Conservation (phyloP, 2,329 filamentous ascomycete genomes). For the Penicillium sp. region DNA sequence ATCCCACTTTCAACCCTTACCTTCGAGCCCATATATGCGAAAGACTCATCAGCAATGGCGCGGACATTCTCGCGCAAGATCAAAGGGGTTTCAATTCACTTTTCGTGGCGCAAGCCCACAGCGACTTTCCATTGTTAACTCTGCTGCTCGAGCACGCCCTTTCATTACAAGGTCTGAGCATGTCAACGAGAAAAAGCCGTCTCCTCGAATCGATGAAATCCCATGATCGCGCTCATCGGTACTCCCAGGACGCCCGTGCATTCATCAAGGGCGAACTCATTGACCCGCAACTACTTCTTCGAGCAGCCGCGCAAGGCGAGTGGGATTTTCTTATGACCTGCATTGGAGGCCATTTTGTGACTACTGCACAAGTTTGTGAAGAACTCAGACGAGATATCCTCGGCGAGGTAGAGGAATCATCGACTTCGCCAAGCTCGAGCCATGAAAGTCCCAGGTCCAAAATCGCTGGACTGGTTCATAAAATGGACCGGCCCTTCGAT, state of each 20-base stretch:
- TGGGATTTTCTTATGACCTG: conserved; percentile 11
- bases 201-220: conserved; percentile 2
- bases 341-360: conserved; percentile 5
- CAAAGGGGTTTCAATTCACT: background rate
- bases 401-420: no score
- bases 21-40: conserved; percentile 5
- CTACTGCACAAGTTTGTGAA: no score
- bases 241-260: conserved; percentile 1
- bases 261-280: conserved; percentile 4
- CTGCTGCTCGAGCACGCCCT: conserved; percentile 6
- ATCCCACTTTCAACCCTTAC: background rate
- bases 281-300: background rate
- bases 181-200: background rate
- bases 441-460: no score
- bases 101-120: conserved; percentile 1
- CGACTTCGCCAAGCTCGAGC: no score
- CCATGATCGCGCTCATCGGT: background rate
- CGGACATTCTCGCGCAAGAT: conserved; percentile 2
- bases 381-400: no score
- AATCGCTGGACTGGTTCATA: no score
- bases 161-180: background rate
- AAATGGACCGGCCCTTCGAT: no score
- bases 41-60: conserved; percentile 5
- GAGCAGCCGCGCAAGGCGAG: conserved; percentile 4
- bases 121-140: conserved; percentile 8